Percentiles rank a stretch among this genome's conserved stretches.
phyloP scores from a whole-genome alignment of 2,329 filamentous ascomycete species.

The Claviceps spartinae region DNA sequence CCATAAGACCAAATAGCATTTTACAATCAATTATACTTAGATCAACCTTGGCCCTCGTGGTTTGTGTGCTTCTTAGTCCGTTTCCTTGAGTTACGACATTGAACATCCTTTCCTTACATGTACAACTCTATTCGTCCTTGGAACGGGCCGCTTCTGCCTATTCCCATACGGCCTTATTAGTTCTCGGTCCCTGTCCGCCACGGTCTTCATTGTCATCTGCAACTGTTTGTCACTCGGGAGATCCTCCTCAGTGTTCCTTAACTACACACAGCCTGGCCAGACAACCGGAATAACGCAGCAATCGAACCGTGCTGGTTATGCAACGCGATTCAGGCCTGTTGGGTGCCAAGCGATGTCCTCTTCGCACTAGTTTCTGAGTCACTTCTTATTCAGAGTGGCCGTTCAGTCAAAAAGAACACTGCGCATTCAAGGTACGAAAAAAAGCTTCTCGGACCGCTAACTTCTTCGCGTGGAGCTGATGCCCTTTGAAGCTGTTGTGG shows the following conservation, averaged over 20 bases:
- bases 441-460: not conserved
- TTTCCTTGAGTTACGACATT: not conserved
- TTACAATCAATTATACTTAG: not conserved
- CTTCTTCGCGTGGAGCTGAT: not conserved
- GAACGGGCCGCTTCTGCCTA: not conserved
- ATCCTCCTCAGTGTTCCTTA: slow-evolving; percentile 7
- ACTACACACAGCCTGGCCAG: slow-evolving; percentile 11
- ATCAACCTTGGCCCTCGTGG: not conserved
- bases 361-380: not conserved
- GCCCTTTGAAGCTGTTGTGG: not conserved
- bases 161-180: not conserved
- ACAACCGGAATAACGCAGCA: slow-evolving; percentile 4
- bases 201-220: not conserved
- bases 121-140: not conserved
- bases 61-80: not conserved
- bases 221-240: not conserved
- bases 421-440: not conserved
- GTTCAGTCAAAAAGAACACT: not conserved
- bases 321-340: not conserved
- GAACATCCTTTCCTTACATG: not conserved
- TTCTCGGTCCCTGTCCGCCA: not conserved
- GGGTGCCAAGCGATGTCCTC: not conserved
- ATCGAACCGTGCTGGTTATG: not conserved
- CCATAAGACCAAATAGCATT: not conserved
- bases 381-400: not conserved